These are phyloP conservation scores for Podospora didyma DNA, from an alignment of 495 filamentous ascomycete species.

Conservation along the genomic window DNA sequence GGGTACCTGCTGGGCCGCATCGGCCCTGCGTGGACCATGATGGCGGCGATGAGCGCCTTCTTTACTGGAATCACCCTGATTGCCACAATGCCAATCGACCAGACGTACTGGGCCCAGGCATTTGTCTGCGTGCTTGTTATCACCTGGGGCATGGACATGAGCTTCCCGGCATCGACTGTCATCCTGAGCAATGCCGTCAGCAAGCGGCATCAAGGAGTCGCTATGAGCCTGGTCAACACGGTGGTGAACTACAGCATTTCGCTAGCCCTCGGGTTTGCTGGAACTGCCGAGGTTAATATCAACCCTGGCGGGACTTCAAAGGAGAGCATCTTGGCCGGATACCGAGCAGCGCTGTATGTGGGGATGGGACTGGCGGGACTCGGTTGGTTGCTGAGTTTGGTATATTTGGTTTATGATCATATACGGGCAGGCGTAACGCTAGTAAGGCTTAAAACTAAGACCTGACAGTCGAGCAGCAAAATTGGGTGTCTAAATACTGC, in stretches of 20 bases:
- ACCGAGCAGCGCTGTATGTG: conserved; percentile 33
- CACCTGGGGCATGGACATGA: conserved; percentile 54
- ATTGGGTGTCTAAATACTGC: too few species aligned
- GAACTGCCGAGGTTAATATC: conserved; percentile 39
- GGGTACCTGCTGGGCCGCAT: conserved; percentile 42
- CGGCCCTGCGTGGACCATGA: conserved; percentile 46
- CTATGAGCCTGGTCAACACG: conserved; percentile 38
- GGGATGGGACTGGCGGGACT: conserved; percentile 28
- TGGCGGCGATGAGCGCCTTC: conserved; percentile 46
- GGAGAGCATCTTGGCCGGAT: conserved; percentile 34
- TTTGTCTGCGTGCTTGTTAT: conserved; percentile 47
- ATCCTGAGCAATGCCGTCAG: conserved; percentile 38
- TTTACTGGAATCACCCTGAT: conserved; percentile 41
- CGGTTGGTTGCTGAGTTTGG: conserved; percentile 20
- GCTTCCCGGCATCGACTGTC: conserved; percentile 34
- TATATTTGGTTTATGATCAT: conserved; percentile 1
- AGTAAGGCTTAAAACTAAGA: too few species aligned
- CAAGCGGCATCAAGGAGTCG: conserved; percentile 41
- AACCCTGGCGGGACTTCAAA: conserved; percentile 27
- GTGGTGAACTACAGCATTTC: conserved; percentile 44
- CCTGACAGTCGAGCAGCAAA: too few species aligned
- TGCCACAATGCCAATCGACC: conserved; percentile 44
- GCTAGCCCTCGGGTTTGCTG: conserved; percentile 45
- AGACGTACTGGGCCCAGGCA: conserved; percentile 40
- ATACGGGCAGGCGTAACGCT: too few species aligned